Conservation (phyloP, 192 early-diverging fungal genomes). For the Dimargaris verticillata region DNA sequence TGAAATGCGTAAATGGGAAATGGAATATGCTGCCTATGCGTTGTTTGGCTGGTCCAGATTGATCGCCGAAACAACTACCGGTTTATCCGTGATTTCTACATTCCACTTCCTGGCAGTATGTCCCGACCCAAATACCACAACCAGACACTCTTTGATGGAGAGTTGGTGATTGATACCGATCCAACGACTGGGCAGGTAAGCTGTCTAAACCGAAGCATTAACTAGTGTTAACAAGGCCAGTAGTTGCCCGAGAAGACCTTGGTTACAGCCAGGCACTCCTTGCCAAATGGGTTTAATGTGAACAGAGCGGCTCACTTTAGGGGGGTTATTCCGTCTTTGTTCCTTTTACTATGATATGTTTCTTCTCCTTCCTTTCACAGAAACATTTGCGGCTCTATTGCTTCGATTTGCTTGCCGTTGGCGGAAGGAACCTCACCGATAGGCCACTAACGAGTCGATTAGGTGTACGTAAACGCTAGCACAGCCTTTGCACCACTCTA, state of each 20-base stretch:
- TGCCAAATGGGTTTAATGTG: too few species aligned
- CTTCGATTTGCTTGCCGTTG: slow-evolving; percentile 59
- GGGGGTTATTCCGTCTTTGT: too few species aligned
- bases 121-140: slow-evolving; percentile 29
- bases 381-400: slow-evolving; percentile 29
- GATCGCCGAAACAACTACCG: slow-evolving; percentile 73
- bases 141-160: slow-evolving; percentile 77
- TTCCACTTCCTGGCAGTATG: slow-evolving; percentile 36
- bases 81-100: slow-evolving; percentile 33
- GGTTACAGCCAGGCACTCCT: too few species aligned
- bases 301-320: too few species aligned
- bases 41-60: slow-evolving; percentile 1
- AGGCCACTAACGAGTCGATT: slow-evolving; percentile 47
- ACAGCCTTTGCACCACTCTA: too few species aligned
- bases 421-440: slow-evolving; percentile 34
- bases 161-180: slow-evolving; percentile 59
- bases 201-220: too few species aligned
- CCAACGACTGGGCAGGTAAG: too few species aligned
- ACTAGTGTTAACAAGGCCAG: too few species aligned
- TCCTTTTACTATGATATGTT: too few species aligned
- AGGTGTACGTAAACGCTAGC: slow-evolving; percentile 32
- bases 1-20: too few species aligned
- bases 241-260: too few species aligned
- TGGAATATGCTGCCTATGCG: too few species aligned
- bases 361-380: slow-evolving; percentile 5